Evolutionary conservation across 371 early-diverging fungal genomes (phyloP).

Genomic region (Antonospora locustae): DNA sequence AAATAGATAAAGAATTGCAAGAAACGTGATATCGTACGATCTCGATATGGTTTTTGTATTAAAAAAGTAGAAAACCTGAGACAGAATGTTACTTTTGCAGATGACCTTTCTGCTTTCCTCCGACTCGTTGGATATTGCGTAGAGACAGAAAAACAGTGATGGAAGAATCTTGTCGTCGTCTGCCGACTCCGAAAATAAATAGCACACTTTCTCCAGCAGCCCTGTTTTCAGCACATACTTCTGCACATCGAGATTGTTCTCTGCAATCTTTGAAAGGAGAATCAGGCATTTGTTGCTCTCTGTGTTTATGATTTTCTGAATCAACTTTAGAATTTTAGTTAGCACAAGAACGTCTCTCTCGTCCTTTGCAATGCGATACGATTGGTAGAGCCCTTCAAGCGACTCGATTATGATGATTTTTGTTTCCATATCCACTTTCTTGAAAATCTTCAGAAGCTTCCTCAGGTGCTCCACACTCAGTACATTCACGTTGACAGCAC

Average conservation of each 20-base stretch:
- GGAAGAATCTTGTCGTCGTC: neutral
- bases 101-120: constrained; percentile 16
- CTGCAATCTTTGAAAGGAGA: neutral
- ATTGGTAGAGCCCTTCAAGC: neutral
- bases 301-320: neutral
- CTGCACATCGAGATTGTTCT: neutral
- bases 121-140: neutral
- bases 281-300: neutral
- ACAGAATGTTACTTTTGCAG: constrained; percentile 7
- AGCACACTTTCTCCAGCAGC: neutral
- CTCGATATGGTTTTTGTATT: neutral
- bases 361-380: neutral
- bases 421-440: neutral
- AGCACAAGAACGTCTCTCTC: neutral
- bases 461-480: too few relatives aligned
- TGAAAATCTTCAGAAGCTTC: too few relatives aligned
- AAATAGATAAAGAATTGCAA: constrained; percentile 1
- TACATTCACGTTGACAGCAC: too few relatives aligned
- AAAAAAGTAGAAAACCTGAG: constrained; percentile 7
- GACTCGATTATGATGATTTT: neutral
- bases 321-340: neutral
- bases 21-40: neutral
- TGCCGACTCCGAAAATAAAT: too few relatives aligned
- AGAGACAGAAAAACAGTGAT: neutral
- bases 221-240: neutral